These are phyloP conservation scores for Mesotaenium endlicherianum DNA, from an alignment of 139 green algal species.

Conservation along the genomic window DNA sequence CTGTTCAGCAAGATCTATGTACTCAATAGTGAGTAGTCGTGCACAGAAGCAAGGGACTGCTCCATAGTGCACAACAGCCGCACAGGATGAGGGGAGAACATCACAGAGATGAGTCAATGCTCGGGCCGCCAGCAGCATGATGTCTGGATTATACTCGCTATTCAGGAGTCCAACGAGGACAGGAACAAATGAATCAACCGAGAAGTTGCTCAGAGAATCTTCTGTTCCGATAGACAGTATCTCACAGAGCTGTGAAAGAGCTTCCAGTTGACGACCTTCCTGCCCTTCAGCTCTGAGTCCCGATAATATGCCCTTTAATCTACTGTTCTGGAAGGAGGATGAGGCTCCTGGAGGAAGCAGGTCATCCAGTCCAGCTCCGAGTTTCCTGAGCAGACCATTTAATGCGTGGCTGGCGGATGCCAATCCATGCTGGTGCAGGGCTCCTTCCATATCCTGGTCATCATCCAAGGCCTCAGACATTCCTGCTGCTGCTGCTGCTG, in stretches of 20 bases:
- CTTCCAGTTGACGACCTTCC: conserved; percentile 71
- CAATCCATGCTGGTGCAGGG: neutral
- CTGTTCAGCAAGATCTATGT: conserved; percentile 97
- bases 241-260: conserved; percentile 86
- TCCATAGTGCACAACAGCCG: conserved; percentile 81
- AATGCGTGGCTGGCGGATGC: conserved; percentile 58
- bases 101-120: conserved; percentile 90
- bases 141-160: conserved; percentile 84
- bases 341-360: conserved; percentile 63
- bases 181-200: conserved; percentile 80
- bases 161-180: conserved; percentile 82
- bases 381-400: conserved; percentile 77
- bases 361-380: conserved; percentile 83
- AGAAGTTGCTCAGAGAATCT: conserved; percentile 78
- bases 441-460: conserved; percentile 2
- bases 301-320: conserved; percentile 71
- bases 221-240: conserved; percentile 86
- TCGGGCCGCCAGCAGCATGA: conserved; percentile 89
- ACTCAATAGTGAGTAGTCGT: conserved; percentile 90
- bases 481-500: neutral
- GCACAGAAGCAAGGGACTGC: conserved; percentile 79
- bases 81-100: conserved; percentile 68
- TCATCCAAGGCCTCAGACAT: neutral
- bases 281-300: conserved; percentile 75
- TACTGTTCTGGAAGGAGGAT: neutral